Evolutionary conservation across 129 eudicot species (phyloP), one percentile per base, ranked within the genome.

Genomic region (Ambrosia artemisiifolia): DNA sequence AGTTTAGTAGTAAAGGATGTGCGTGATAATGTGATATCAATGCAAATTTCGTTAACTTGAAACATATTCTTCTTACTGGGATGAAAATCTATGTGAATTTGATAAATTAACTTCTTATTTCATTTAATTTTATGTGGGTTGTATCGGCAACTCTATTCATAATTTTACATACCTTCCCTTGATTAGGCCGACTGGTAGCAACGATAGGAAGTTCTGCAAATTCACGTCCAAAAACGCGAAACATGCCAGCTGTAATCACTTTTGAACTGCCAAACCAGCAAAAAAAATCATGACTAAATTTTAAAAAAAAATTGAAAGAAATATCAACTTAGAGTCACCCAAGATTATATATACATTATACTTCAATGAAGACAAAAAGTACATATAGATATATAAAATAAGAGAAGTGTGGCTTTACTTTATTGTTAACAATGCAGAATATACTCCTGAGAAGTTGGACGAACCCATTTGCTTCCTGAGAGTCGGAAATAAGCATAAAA

Each of bases 151-250:
- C 46, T 72, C 16, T 28, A 59, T n/a, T 17, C 1, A 71, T 8
- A 55, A 20, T 7, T 3, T 12, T 3, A 28, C 88, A 28, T 64
- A 95, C 99, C 91, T 88, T 83, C 70, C 94, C 85, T 71, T 86
- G 96, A 71, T 85, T 63, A 50, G 82, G 74, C 60, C 38, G 65
- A 43, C 85, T 86, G 19, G 97, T 95, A 28, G 99, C 99, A 59
- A 83, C 96, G 33, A 90, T 59, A 0, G 99, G 91, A 64, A 95
- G 93, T 75, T 94, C 99, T 20, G 89, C 97, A 40, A 86, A 9
- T 55, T 84, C 94, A 11, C 74, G 75, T 46, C 99, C 99, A 43
- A 90, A 86, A 49, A 86, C 59, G 47, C 99, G 87, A 8, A 94
- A 81, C 74, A 88, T 82, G 38, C 84, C 99, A 69, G 94, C 97